Evolutionary conservation across 2,329 filamentous ascomycete genomes (phyloP).

Genomic region (Dactylellina cionopaga): DNA sequence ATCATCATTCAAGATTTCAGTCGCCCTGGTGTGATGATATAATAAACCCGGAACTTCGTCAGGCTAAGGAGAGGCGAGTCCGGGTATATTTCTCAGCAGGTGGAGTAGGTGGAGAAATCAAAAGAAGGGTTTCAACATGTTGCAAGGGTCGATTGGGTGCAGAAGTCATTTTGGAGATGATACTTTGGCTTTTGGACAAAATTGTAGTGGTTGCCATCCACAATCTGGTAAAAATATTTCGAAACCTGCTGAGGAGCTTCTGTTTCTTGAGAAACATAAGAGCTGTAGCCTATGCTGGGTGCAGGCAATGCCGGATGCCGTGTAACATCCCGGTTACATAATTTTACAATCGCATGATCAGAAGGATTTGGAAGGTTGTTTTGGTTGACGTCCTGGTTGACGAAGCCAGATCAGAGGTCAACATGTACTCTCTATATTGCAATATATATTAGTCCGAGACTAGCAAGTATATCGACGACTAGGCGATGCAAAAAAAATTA

Average conservation of each 20-base stretch:
- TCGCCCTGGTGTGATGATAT: neutral
- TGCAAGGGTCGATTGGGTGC: slow-evolving; percentile 45
- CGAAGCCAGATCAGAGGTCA: slow-evolving; percentile 36
- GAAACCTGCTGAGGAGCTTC: slow-evolving; percentile 17
- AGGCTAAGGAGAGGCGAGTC: slow-evolving; percentile 27
- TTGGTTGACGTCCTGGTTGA: slow-evolving; percentile 35
- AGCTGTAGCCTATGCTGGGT: neutral
- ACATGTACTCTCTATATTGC: no score
- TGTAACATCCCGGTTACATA: slow-evolving; percentile 36
- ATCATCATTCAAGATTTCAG: neutral
- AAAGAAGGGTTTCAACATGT: slow-evolving; percentile 30
- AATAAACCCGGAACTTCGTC: slow-evolving; percentile 17
- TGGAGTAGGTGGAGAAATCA: slow-evolving; percentile 50
- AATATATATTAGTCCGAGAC: neutral
- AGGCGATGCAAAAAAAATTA: neutral
- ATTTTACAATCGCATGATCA: slow-evolving; percentile 7
- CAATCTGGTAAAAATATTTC: slow-evolving; percentile 13
- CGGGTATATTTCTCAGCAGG: slow-evolving; percentile 48
- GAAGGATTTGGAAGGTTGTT: slow-evolving; percentile 30
- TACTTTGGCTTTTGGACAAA: no score
- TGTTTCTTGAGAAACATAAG: neutral
- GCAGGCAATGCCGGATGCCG: slow-evolving; percentile 33
- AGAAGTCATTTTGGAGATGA: slow-evolving; percentile 30
- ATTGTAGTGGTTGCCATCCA: slow-evolving; percentile 41
- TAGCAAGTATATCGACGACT: neutral